Conservation (phyloP, 2,329 filamentous ascomycete species). For the Pseudogymnoascus pannorum region DNA sequence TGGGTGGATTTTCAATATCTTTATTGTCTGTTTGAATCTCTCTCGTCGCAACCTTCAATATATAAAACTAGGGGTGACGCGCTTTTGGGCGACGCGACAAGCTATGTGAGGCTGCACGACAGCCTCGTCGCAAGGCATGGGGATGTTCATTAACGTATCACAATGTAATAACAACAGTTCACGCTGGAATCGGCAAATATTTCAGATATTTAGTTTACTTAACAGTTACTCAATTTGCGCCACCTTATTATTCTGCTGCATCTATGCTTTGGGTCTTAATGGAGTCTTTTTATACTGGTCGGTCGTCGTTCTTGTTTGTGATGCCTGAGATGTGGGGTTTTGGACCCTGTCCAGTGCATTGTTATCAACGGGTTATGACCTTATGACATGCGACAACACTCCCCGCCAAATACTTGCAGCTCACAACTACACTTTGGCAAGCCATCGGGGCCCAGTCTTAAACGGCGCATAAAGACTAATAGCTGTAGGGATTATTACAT, state of each 20-base stretch:
- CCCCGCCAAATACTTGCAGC: background rate
- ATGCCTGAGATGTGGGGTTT: background rate
- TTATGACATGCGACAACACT: constrained; percentile 8
- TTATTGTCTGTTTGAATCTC: background rate
- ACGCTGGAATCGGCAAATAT: background rate
- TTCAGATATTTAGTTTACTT: background rate
- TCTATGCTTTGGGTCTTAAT: background rate
- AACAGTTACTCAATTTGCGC: background rate
- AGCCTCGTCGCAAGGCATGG: background rate
- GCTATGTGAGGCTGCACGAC: background rate
- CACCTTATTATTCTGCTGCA: background rate
- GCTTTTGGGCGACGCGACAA: constrained; percentile 12
- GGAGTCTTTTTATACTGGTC: background rate
- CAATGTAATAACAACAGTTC: background rate
- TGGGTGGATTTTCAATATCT: background rate
- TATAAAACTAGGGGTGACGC: constrained; percentile 4
- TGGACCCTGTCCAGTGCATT: background rate
- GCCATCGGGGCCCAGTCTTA: background rate
- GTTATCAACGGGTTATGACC: background rate
- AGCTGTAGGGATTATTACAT: background rate
- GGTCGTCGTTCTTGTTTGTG: background rate
- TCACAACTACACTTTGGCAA: background rate
- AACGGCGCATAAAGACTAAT: background rate
- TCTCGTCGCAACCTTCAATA: background rate
- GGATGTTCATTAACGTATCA: background rate